Evolutionary conservation across 2,329 filamentous ascomycete species (phyloP).

Genomic region (Pseudogymnoascus sp.): DNA sequence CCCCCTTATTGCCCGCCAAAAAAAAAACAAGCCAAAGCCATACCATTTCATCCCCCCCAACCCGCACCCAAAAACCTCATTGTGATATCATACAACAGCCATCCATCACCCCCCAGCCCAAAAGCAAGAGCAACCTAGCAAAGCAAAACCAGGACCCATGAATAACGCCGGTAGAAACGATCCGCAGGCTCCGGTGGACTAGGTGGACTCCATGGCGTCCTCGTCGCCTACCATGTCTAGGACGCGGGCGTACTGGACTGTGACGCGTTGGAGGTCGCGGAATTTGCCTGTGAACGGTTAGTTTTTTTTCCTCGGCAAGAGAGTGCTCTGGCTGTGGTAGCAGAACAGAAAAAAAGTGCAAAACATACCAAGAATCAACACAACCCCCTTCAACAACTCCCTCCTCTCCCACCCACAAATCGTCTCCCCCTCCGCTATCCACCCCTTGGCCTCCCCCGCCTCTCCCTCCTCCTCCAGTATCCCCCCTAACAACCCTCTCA

Average conservation of each 20-base stretch:
- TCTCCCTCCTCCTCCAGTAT: too few relatives aligned
- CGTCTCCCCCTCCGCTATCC: too few relatives aligned
- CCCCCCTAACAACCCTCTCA: too few relatives aligned
- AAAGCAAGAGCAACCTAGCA: background rate
- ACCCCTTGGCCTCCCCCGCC: too few relatives aligned
- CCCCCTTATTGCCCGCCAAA: background rate
- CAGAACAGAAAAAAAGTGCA: background rate
- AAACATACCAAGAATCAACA: slow-evolving; percentile 79
- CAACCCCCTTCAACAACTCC: slow-evolving; percentile 80
- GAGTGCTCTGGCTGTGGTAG: slow-evolving; percentile 13
- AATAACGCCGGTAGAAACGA: background rate
- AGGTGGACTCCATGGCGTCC: slow-evolving; percentile 1
- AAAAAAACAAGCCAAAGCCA: background rate
- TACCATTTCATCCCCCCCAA: background rate
- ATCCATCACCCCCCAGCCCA: background rate
- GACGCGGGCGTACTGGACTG: slow-evolving; percentile 88
- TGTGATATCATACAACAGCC: background rate
- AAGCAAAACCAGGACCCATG: background rate
- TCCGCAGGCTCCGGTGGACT: background rate
- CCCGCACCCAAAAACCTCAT: background rate
- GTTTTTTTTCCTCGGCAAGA: background rate
- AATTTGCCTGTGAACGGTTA: slow-evolving; percentile 63
- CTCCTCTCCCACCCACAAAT: slow-evolving; percentile 87
- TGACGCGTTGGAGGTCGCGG: slow-evolving; percentile 84
- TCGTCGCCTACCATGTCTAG: slow-evolving; percentile 46